Percentiles rank a stretch among this genome's conserved stretches.
phyloP scores from a whole-genome alignment of 139 green algal species.

The Eudorina sp. region DNA sequence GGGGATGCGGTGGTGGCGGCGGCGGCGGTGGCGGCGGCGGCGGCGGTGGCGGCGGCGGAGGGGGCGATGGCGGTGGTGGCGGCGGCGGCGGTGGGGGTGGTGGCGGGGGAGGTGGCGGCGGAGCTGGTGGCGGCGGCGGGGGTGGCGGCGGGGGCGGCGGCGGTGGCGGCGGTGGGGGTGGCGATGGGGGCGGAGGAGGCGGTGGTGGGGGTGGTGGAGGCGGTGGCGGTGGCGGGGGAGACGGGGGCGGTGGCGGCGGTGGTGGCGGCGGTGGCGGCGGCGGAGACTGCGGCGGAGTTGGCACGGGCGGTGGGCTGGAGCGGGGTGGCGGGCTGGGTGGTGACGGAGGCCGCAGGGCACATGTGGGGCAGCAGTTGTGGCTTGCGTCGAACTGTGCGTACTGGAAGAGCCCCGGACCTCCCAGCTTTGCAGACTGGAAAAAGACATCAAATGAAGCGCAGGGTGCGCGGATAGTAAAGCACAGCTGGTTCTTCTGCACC shows the following conservation, averaged over 20 bases:
- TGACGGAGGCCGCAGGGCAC: background rate
- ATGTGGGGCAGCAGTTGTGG: constrained; percentile 48
- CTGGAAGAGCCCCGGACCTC: constrained; percentile 20
- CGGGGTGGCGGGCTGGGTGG: background rate
- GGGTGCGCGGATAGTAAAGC: constrained; percentile 18
- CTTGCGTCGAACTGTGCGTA: constrained; percentile 9
- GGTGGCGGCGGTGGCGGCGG: background rate
- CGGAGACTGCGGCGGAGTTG: background rate
- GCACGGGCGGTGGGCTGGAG: background rate
- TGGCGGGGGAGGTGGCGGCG: constrained; percentile 7
- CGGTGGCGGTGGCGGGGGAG: constrained; percentile 24
- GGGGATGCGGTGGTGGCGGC: background rate
- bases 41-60: background rate
- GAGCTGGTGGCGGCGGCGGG: constrained; percentile 2
- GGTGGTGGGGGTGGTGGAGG: background rate
- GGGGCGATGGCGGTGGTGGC: constrained; percentile 9
- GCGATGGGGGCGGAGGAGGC: background rate
- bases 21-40: constrained; percentile 22
- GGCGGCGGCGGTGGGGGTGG: constrained; percentile 17
- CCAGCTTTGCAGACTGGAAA: constrained; percentile 20
- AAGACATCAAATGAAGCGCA: constrained; percentile 25
- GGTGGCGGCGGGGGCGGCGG: background rate
- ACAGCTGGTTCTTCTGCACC: background rate
- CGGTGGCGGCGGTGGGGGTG: constrained; percentile 20
- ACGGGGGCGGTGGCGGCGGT: constrained; percentile 13